Percentiles rank a stretch among this genome's conserved stretches.
Conservation (phyloP, 2,329 filamentous ascomycete genomes). For the Scedosporium aurantiacum region DNA sequence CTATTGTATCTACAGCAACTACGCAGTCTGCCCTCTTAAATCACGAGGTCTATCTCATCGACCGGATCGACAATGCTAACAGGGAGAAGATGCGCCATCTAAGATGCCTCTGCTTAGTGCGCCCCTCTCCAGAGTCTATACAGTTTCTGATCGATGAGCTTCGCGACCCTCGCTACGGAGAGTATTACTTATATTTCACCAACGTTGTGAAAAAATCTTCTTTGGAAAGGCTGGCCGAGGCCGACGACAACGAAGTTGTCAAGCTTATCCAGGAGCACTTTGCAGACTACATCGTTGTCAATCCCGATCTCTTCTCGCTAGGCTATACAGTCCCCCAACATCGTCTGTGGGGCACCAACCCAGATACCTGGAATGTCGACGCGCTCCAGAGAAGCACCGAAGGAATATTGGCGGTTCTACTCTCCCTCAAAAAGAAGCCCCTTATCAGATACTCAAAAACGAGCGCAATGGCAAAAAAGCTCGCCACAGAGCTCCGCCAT, state of each 20-base stretch:
- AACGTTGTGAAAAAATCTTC: slow-evolving; percentile 97
- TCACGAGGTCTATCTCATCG: slow-evolving; percentile 95
- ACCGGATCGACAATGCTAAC: slow-evolving; percentile 79
- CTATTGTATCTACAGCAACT: slow-evolving; percentile 87
- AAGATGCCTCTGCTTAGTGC: slow-evolving; percentile 82
- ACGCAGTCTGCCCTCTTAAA: slow-evolving; percentile 91
- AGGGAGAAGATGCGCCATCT: slow-evolving; percentile 98
- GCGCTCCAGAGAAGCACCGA: slow-evolving; percentile 78
- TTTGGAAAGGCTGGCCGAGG: slow-evolving; percentile 84
- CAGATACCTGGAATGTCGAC: slow-evolving; percentile 87
- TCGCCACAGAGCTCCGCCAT: slow-evolving; percentile 86
- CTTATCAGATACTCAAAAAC: slow-evolving; percentile 89
- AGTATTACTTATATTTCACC: slow-evolving; percentile 96
- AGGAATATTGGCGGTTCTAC: slow-evolving; percentile 69
- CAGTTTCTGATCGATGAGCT: slow-evolving; percentile 92
- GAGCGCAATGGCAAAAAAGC: slow-evolving; percentile 80
- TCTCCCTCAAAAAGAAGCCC: slow-evolving; percentile 93
- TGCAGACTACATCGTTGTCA: slow-evolving; percentile 89
- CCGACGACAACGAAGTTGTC: slow-evolving; percentile 95
- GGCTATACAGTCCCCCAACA: slow-evolving; percentile 61
- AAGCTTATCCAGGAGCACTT: slow-evolving; percentile 92
- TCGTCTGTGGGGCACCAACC: slow-evolving; percentile 67
- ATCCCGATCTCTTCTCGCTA: slow-evolving; percentile 83
- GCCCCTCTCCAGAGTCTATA: slow-evolving; percentile 85
- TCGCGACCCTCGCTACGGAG: slow-evolving; percentile 90